phyloP scores from a whole-genome alignment of 163 green algal genomes.

The Scenedesmus sp. region DNA sequence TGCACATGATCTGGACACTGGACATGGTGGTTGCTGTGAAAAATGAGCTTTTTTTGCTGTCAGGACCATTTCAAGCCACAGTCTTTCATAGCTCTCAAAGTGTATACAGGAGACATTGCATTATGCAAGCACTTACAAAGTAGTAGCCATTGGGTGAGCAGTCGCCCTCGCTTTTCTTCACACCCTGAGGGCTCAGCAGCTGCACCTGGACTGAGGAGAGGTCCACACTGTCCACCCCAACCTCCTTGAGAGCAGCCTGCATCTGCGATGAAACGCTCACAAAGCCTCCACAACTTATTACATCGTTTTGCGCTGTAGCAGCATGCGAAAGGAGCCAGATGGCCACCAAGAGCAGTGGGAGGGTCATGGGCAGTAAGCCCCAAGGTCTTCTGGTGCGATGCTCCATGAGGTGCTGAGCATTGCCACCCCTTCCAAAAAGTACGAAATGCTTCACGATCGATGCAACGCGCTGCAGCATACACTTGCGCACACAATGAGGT shows the following conservation, averaged over 20 bases:
- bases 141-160: conserved; percentile 51
- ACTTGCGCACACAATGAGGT: not conserved
- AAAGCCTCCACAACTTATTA: conserved; percentile 42
- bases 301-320: conserved; percentile 5
- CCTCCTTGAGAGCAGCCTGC: not conserved
- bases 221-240: not conserved
- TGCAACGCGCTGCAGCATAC: not conserved
- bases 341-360: not conserved
- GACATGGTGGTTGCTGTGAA: conserved; percentile 1
- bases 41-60: not conserved
- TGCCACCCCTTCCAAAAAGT: not conserved
- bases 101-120: not conserved
- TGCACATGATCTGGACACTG: not conserved
- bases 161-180: conserved; percentile 31
- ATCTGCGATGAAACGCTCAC: not conserved
- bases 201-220: conserved; percentile 13
- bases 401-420: not conserved
- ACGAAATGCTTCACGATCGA: not conserved
- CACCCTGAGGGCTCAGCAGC: conserved; percentile 20
- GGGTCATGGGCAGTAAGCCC: not conserved
- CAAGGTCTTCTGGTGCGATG: not conserved
- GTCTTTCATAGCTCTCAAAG: too few species aligned
- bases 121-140: conserved; percentile 8
- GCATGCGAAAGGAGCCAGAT: not conserved
- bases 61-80: not conserved